Evolutionary conservation across 1,139 yeast genomes (phyloP), one percentile per base, ranked within the genome.

Genomic region (Sugiyamaella neomexicana): DNA sequence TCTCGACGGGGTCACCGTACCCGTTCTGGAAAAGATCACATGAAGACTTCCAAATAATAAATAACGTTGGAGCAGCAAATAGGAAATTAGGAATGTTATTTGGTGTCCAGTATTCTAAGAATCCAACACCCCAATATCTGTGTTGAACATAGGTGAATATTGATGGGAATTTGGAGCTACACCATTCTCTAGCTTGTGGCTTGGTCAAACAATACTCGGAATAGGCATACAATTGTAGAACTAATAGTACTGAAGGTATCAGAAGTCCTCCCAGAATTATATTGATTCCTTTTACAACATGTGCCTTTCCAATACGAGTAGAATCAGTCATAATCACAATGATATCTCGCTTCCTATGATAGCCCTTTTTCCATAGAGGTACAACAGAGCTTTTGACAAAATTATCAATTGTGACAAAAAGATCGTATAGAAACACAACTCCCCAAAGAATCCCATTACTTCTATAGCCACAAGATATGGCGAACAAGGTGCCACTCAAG

Each of bases 61-160:
- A 32, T 2, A 87, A 66, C 10, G 84, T 80, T 1, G 98, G 99
- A 0, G 79, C 58, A 0, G 89, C 95, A 63, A 93, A 75, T n/a
- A 84, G 37, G 65, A 93, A 91, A 68, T 91, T 88, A 9, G 97
- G 97, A 12, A 89, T 70, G 65, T 93, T 91, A 63, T 82, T 83
- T 0, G 76, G 61, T 0, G 95, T 85, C 95, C 97, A 93, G 69
- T 93, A 93, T 46, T 72, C 75, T 50, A 93, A 70, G 54, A 91
- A 82, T 0, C 99, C 99, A 46, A 77, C 79, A 62, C 82, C 80
- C 99, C 99, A 93, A 69, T 93, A 91, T 60, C 83, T 77, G 1
- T 72, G 58, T 69, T 93, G 99, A 6, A 95, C 88, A 68, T 77
- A 89, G n/a, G 80, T 71, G 64, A 85, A 85, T 38, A 93, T 75